These are phyloP conservation scores for Euphorbia tirucalli DNA, from an alignment of 345 rosid species.

Conservation along the genomic window DNA sequence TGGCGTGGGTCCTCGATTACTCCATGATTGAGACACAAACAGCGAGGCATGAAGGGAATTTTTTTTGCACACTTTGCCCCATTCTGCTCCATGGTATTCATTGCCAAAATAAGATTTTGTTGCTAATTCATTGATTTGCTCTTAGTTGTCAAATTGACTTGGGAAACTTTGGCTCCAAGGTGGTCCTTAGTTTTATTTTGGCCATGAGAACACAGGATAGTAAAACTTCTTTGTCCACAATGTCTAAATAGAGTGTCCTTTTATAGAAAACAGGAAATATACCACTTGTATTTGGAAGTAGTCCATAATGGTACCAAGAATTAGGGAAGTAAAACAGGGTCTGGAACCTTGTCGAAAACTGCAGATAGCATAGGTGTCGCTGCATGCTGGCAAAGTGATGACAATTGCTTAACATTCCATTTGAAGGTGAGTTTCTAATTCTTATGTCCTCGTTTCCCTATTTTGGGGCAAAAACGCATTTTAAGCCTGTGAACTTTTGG, in stretches of 20 bases:
- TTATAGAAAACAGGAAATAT: neutral
- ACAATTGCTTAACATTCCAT: neutral
- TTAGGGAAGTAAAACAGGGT: neutral
- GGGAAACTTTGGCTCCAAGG: neutral
- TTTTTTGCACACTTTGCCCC: neutral
- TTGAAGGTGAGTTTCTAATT: neutral
- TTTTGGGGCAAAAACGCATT: too few relatives aligned
- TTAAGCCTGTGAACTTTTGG: too few relatives aligned
- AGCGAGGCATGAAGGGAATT: slow-evolving; percentile 2
- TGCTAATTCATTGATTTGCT: neutral
- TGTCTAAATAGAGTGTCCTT: too few relatives aligned
- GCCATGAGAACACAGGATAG: neutral
- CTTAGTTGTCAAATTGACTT: neutral
- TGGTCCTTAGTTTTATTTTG: neutral
- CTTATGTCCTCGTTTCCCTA: neutral
- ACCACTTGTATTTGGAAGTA: neutral
- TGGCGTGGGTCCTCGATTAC: neutral
- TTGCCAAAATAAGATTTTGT: neutral
- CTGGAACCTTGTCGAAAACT: neutral
- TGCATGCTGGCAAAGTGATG: neutral
- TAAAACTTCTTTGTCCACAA: neutral
- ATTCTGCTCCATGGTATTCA: neutral
- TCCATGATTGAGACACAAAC: slow-evolving; percentile 13
- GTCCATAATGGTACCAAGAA: neutral
- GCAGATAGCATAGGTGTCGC: neutral